phyloP scores from a whole-genome alignment of 192 early-diverging fungal genomes.

The Rhizophlyctis rosea region DNA sequence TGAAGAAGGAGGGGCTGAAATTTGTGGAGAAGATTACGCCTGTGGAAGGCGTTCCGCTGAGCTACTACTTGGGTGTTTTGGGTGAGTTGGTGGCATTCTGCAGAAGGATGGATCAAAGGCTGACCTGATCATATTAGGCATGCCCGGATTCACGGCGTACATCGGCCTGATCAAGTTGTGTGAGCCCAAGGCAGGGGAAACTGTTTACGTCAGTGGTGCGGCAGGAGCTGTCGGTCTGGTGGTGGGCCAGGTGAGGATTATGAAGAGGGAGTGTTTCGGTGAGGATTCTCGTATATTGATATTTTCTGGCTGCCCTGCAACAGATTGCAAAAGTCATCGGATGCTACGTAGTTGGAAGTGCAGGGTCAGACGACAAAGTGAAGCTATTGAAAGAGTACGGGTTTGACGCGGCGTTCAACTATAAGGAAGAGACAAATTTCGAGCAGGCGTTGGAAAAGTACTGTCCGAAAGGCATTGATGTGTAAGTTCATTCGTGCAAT shows the following conservation, averaged over 20 bases:
- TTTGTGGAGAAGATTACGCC: slow-evolving; percentile 33
- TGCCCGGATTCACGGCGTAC: slow-evolving; percentile 82
- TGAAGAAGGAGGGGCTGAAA: slow-evolving; percentile 22
- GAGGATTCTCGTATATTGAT: no score
- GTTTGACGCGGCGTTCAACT: slow-evolving; percentile 88
- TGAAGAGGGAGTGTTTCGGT: no score
- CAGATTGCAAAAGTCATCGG: slow-evolving; percentile 44
- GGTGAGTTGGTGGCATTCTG: slow-evolving; percentile 30
- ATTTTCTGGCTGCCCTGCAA: no score
- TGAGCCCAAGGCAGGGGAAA: slow-evolving; percentile 77
- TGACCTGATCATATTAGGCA: slow-evolving; percentile 44
- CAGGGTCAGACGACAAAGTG: slow-evolving; percentile 83
- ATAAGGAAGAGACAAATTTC: slow-evolving; percentile 69
- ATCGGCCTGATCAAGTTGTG: slow-evolving; percentile 60
- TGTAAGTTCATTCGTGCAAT: slow-evolving; percentile 42
- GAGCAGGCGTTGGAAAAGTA: slow-evolving; percentile 51
- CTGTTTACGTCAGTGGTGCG: slow-evolving; percentile 77
- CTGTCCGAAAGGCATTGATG: slow-evolving; percentile 79
- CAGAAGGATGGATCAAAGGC: background rate
- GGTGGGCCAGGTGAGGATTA: slow-evolving; percentile 82
- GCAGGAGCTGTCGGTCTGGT: slow-evolving; percentile 68
- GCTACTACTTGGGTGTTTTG: slow-evolving; percentile 60
- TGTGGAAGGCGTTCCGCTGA: slow-evolving; percentile 46
- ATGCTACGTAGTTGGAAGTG: slow-evolving; percentile 77
- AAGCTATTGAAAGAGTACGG: slow-evolving; percentile 60